Conservation (phyloP, 164 flowering plant genomes). For the Annona cherimola region DNA sequence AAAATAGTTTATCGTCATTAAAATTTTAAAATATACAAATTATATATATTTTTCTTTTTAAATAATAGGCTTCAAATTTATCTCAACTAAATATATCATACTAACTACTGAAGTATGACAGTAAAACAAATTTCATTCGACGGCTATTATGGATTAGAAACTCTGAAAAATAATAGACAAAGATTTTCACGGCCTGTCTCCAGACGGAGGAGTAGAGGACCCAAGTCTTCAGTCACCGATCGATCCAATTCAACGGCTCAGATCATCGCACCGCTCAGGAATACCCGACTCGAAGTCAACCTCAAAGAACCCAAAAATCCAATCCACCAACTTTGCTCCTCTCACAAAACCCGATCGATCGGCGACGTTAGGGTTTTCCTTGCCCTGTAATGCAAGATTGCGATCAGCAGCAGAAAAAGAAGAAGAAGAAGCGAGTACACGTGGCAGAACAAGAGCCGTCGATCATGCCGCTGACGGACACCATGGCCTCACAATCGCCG, state of each 20-base stretch:
- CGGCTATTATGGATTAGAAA: no score
- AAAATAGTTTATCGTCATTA: no score
- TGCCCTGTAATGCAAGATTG: constrained; percentile 54
- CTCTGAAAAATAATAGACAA: no score
- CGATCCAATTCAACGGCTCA: background rate
- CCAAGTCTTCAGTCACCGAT: background rate
- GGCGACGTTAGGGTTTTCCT: background rate
- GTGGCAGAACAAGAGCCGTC: constrained; percentile 16
- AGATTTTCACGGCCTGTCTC: no score
- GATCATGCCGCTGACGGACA: constrained; percentile 62
- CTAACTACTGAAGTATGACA: no score
- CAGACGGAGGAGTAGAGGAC: background rate
- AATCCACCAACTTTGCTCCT: background rate
- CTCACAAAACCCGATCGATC: background rate
- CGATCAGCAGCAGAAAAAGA: no score
- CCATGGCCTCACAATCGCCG: constrained; percentile 20
- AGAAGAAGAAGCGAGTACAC: constrained; percentile 47
- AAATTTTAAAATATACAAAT: no score
- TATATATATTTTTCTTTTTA: no score
- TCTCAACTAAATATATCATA: no score
- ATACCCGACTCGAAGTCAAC: background rate
- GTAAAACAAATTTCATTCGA: no score
- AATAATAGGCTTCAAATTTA: no score
- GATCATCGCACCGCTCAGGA: background rate
- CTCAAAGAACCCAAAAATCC: background rate